These are phyloP conservation scores for Eucalyptus rudis DNA, from an alignment of 345 rosid species.

Conservation along the genomic window DNA sequence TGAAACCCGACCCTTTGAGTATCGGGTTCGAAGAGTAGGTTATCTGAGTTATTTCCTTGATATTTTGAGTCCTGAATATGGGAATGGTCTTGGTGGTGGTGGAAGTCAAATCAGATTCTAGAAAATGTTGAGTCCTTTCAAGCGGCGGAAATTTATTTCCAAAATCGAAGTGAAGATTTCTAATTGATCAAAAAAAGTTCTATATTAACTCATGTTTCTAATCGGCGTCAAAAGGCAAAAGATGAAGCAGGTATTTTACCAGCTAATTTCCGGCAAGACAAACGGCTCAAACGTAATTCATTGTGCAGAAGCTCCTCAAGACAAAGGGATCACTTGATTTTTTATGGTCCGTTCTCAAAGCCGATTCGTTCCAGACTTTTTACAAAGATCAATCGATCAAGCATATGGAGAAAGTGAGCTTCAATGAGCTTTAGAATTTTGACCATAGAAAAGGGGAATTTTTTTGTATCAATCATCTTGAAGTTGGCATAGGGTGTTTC, in stretches of 20 bases:
- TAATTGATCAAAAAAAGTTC: too few relatives aligned
- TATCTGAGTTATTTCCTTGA: neutral
- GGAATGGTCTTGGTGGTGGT: neutral
- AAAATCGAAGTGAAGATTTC: too few relatives aligned
- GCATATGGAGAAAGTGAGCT: neutral
- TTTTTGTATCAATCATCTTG: neutral
- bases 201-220: neutral
- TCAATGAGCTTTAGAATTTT: too few relatives aligned
- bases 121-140: neutral
- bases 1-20: fast-evolving
- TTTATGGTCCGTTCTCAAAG: neutral
- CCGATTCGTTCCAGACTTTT: neutral
- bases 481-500: neutral
- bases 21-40: neutral
- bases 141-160: neutral
- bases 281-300: neutral
- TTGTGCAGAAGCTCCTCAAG: neutral
- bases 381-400: neutral
- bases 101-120: neutral
- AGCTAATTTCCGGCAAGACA: neutral
- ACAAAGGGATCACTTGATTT: neutral
- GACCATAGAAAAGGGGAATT: neutral
- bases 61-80: neutral
- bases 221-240: neutral
- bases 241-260: neutral